A percentile compares a stretch with the other conserved stretches of the same genome.
Evolutionary conservation across 257 asterid species (phyloP).

Genomic region (Solanum boliviense): DNA sequence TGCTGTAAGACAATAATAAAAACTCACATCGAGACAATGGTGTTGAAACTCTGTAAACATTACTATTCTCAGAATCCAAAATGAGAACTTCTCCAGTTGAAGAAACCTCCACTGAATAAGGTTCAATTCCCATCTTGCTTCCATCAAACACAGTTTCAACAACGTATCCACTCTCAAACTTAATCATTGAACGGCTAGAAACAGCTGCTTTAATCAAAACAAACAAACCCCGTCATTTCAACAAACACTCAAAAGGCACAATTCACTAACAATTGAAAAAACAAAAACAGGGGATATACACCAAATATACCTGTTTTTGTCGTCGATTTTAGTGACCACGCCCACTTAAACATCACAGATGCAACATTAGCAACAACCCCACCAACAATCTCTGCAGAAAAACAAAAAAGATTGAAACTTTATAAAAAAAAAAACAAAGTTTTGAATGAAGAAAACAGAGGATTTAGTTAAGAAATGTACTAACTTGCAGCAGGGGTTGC

Average conservation of each 20-base stretch:
- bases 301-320: constrained; percentile 41
- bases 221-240: constrained; percentile 1
- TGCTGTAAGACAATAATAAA: not conserved
- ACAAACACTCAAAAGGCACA: not conserved
- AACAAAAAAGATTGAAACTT: not conserved
- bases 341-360: constrained; percentile 68
- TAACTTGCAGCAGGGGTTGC: constrained; percentile 84
- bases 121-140: constrained; percentile 84
- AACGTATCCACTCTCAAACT: constrained; percentile 81
- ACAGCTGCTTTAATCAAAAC: constrained; percentile 28
- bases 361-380: constrained; percentile 76
- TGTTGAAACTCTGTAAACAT: constrained; percentile 68
- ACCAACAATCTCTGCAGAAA: constrained; percentile 55
- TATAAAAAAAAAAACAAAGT: not conserved
- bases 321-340: constrained; percentile 76
- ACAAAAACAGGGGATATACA: not conserved
- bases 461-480: constrained; percentile 5
- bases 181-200: constrained; percentile 84
- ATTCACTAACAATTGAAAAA: constrained; percentile 12
- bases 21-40: constrained; percentile 84
- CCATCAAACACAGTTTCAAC: constrained; percentile 99
- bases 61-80: constrained; percentile 75
- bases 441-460: not conserved
- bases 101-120: constrained; percentile 59
- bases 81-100: constrained; percentile 62